Conservation (phyloP, 2,329 filamentous ascomycete genomes). For the Pseudogymnoascus sp. region DNA sequence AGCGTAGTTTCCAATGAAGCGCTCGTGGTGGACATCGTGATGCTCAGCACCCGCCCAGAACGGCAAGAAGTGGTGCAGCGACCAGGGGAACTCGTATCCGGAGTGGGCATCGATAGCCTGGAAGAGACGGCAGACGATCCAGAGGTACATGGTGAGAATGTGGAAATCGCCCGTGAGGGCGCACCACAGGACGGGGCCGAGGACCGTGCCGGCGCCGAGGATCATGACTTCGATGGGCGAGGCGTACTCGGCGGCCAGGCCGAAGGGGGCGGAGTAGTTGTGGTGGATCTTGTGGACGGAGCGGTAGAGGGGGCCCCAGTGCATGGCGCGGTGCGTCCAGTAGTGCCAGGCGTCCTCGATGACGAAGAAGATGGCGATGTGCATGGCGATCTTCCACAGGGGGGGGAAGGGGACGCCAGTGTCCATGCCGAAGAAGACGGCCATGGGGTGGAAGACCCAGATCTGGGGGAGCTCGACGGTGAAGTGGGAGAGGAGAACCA, state of each 20-base stretch:
- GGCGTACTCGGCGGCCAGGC: slow-evolving; percentile 92
- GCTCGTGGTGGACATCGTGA: slow-evolving; percentile 95
- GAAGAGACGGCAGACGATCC: slow-evolving; percentile 88
- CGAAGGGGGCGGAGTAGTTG: slow-evolving; percentile 96
- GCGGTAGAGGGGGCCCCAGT: slow-evolving; percentile 94
- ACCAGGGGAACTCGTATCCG: slow-evolving; percentile 98
- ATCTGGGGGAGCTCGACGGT: slow-evolving; percentile 98
- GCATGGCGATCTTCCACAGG: slow-evolving; percentile 75
- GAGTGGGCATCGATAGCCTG: slow-evolving; percentile 97
- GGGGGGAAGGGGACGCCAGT: slow-evolving; percentile 86
- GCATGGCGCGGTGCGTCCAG: slow-evolving; percentile 86
- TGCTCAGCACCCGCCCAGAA: slow-evolving; percentile 98
- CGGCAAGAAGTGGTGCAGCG: slow-evolving; percentile 85
- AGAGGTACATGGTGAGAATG: slow-evolving; percentile 94
- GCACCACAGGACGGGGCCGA: slow-evolving; percentile 75
- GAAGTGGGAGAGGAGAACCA: slow-evolving; percentile 92
- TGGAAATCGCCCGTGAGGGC: slow-evolving; percentile 79
- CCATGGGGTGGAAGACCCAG: slow-evolving; percentile 97
- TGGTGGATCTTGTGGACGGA: slow-evolving; percentile 98
- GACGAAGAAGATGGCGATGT: slow-evolving; percentile 90
- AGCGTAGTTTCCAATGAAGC: slow-evolving; percentile 96
- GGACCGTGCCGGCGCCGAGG: slow-evolving; percentile 78
- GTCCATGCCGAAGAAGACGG: slow-evolving; percentile 81
- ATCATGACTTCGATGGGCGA: slow-evolving; percentile 96
- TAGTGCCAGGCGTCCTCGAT: slow-evolving; percentile 98